Evolutionary conservation across 441 rosid species (phyloP).

Genomic region (Pelargonium myrrhifolium): DNA sequence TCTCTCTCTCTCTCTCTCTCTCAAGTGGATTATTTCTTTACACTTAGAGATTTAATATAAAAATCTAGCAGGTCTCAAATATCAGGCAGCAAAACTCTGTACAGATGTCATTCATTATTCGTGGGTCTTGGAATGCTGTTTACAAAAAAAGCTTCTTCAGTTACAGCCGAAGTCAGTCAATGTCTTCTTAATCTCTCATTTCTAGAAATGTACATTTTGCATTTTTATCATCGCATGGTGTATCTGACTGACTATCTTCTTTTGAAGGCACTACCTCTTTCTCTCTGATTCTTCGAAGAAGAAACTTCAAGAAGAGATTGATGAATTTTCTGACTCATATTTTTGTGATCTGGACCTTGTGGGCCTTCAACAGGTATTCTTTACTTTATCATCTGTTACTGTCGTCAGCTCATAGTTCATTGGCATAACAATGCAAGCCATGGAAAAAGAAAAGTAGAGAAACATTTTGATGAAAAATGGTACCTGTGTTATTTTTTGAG

Average conservation of each 20-base stretch:
- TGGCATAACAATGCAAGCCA: background rate
- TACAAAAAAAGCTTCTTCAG: conserved; percentile 64
- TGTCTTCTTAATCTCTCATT: conserved; percentile 11
- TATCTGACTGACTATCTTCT: conserved; percentile 11
- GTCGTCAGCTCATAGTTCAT: background rate
- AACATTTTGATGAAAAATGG: background rate
- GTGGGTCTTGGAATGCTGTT: conserved; percentile 85
- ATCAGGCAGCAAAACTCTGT: conserved; percentile 72
- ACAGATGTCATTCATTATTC: conserved; percentile 82
- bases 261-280: conserved; percentile 72
- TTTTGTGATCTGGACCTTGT: conserved; percentile 70
- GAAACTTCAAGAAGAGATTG: conserved; percentile 76
- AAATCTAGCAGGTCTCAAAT: conserved; percentile 66
- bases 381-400: background rate
- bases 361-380: conserved; percentile 65
- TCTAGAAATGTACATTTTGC: conserved; percentile 4
- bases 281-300: conserved; percentile 65
- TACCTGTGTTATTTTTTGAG: background rate
- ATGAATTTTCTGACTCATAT: conserved; percentile 79
- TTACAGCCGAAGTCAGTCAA: conserved; percentile 77
- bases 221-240: background rate
- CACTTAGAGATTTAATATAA: background rate
- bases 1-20: conserved; percentile 19
- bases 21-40: background rate
- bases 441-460: conserved; percentile 7